phyloP scores from a whole-genome alignment of 345 rosid species.

The Linum trigynum region DNA sequence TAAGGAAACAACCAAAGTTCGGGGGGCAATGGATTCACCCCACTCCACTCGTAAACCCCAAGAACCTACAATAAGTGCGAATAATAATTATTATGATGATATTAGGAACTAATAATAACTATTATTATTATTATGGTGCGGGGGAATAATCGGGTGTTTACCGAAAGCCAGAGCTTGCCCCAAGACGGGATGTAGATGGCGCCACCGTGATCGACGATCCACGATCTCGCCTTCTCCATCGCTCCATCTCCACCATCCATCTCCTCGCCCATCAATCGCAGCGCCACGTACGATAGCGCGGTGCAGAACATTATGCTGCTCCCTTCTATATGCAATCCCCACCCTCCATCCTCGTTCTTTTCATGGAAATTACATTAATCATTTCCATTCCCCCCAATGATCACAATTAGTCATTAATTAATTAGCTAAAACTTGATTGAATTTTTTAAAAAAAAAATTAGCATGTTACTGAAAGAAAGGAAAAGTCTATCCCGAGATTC shows the following conservation, averaged over 20 bases:
- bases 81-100: too few species aligned
- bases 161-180: conserved; percentile 79
- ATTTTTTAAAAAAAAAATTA: not conserved
- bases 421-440: too few species aligned
- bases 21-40: conserved; percentile 59
- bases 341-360: conserved; percentile 67
- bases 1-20: conserved; percentile 68
- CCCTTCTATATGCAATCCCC: conserved; percentile 73
- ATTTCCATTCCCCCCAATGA: not conserved
- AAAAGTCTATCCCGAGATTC: not conserved
- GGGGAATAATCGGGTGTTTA: conserved; percentile 6
- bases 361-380: too few species aligned
- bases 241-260: conserved; percentile 32
- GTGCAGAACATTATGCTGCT: conserved; percentile 55
- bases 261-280: conserved; percentile 46
- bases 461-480: not conserved
- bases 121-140: too few species aligned
- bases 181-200: conserved; percentile 55
- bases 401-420: not conserved
- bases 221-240: conserved; percentile 35
- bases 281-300: conserved; percentile 32
- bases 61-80: conserved; percentile 28
- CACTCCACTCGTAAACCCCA: conserved; percentile 71
- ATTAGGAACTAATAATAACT: too few species aligned
- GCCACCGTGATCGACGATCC: conserved; percentile 62